Percentiles rank a stretch among this genome's conserved stretches.
Conservation (phyloP, 495 filamentous ascomycete species). For the Trypethelium eluteriae region DNA sequence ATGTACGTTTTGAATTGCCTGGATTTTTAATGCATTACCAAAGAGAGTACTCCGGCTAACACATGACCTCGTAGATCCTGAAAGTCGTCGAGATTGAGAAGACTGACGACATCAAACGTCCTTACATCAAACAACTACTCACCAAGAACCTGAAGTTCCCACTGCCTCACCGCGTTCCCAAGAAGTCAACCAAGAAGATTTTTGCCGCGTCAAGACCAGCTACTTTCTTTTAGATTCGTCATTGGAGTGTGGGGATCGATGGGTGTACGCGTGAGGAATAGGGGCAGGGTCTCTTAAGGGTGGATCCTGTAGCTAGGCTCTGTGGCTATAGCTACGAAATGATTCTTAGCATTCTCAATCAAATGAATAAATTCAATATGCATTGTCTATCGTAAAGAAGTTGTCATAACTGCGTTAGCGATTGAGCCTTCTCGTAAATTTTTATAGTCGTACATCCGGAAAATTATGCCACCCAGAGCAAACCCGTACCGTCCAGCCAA, state of each 20-base stretch:
- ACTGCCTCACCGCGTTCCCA: conserved; percentile 87
- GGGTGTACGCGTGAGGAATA: too few species aligned
- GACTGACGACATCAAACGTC: conserved; percentile 82
- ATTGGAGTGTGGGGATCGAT: neutral
- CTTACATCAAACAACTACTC: conserved; percentile 98
- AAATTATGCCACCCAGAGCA: too few species aligned
- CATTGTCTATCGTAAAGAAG: too few species aligned
- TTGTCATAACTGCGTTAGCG: too few species aligned
- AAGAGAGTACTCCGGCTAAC: neutral
- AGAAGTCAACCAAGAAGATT: conserved; percentile 71
- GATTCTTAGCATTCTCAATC: neutral
- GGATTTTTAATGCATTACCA: too few species aligned
- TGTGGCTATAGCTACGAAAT: neutral
- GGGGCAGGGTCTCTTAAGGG: neutral
- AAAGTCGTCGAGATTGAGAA: conserved; percentile 96
- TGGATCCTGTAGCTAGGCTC: neutral
- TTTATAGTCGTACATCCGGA: too few species aligned
- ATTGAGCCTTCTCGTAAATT: neutral
- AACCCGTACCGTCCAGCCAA: too few species aligned
- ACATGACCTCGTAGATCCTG: conserved; percentile 61
- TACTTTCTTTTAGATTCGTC: conserved; percentile 54
- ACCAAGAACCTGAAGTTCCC: conserved; percentile 94
- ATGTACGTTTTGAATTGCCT: conserved; percentile 54
- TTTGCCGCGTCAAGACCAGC: conserved; percentile 85
- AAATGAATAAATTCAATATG: neutral